phyloP scores from a whole-genome alignment of 495 filamentous ascomycete species.

The Xylaria intraflava region DNA sequence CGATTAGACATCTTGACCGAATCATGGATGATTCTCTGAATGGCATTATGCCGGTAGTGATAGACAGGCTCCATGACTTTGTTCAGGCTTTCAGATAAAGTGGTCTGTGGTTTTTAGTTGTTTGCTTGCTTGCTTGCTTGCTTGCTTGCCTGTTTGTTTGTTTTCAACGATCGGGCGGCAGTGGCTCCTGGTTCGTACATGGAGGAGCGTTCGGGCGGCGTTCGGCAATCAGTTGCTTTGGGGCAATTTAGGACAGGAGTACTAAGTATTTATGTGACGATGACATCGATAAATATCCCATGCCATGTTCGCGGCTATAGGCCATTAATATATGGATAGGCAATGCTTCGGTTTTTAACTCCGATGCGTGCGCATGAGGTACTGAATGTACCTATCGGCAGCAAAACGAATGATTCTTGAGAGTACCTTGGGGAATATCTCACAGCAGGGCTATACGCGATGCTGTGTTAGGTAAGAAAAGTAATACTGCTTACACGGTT shows the following conservation, averaged over 20 bases:
- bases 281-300: too few species aligned
- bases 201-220: conserved; percentile 3
- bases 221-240: not conserved
- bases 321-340: too few species aligned
- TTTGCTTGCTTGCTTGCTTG: not conserved
- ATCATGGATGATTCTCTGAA: conserved; percentile 85
- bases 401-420: too few species aligned
- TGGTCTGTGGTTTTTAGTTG: not conserved
- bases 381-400: too few species aligned
- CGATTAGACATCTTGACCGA: conserved; percentile 75
- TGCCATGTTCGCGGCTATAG: too few species aligned
- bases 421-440: too few species aligned
- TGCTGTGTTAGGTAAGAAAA: too few species aligned
- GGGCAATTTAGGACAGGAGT: not conserved
- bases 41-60: conserved; percentile 83
- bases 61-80: conserved; percentile 90
- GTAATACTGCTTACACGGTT: too few species aligned
- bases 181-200: not conserved
- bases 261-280: too few species aligned
- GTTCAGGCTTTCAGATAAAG: conserved; percentile 77
- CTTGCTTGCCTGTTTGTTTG: not conserved
- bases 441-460: too few species aligned
- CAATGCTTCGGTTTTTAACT: too few species aligned
- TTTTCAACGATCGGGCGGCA: not conserved
- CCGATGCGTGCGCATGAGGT: too few species aligned